These are phyloP conservation scores for Coemansia sp. DNA, from an alignment of 192 early-diverging fungal species.

Conservation along the genomic window DNA sequence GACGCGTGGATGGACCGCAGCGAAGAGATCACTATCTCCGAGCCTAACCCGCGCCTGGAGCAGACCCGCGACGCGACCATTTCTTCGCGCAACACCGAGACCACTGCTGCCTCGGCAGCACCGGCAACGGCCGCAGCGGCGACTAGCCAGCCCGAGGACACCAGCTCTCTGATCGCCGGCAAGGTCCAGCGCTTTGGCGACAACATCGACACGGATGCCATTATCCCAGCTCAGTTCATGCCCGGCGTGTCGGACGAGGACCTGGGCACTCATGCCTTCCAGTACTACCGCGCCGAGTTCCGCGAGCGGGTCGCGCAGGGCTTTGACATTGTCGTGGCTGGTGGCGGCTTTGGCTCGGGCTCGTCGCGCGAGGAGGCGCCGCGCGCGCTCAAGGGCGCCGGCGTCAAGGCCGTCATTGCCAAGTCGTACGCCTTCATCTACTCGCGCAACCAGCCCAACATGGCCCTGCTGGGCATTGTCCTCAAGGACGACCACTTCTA, in stretches of 20 bases:
- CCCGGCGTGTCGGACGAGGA: constrained; percentile 63
- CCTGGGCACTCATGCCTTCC: constrained; percentile 65
- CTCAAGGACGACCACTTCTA: constrained; percentile 72
- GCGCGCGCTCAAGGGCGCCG: constrained; percentile 62
- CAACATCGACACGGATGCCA: constrained; percentile 74
- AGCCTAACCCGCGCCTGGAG: constrained; percentile 56
- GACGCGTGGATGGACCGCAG: constrained; percentile 62
- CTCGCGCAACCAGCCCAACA: constrained; percentile 77
- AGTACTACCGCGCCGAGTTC: constrained; percentile 71
- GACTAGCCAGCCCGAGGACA: constrained; percentile 12
- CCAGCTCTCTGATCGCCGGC: constrained; percentile 52
- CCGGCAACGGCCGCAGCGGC: background rate
- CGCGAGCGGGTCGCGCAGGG: constrained; percentile 58
- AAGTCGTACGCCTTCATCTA: constrained; percentile 80
- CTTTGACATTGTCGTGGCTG: constrained; percentile 65
- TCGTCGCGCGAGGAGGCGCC: constrained; percentile 77
- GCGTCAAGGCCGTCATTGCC: constrained; percentile 71
- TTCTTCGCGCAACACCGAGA: constrained; percentile 38
- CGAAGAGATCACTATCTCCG: constrained; percentile 54
- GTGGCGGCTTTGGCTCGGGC: constrained; percentile 67
- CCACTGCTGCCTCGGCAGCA: background rate
- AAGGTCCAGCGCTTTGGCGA: constrained; percentile 70
- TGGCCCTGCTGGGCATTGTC: constrained; percentile 71
- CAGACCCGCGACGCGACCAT: constrained; percentile 40
- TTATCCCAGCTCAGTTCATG: constrained; percentile 75